Percentiles rank a stretch among this genome's conserved stretches.
phyloP scores from a whole-genome alignment of 257 asterid genomes.

The Solanum rostratum region DNA sequence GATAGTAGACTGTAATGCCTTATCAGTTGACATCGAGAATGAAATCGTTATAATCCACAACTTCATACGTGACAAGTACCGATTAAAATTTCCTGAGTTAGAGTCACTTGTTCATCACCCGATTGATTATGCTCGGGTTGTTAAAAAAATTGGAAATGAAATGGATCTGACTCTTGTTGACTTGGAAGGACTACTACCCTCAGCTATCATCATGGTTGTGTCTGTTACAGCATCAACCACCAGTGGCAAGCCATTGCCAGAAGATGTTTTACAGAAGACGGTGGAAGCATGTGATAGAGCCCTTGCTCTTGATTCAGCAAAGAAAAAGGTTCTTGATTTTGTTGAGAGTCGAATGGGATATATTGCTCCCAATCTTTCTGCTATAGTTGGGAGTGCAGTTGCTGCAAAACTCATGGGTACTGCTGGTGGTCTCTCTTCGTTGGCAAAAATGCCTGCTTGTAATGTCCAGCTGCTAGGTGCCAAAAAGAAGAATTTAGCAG shows the following conservation, averaged over 20 bases:
- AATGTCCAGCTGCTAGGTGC: constrained; percentile 98
- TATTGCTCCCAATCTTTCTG: constrained; percentile 94
- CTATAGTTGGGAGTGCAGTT: constrained; percentile 93
- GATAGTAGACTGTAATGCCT: constrained; percentile 82
- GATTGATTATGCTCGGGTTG: constrained; percentile 90
- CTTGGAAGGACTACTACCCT: constrained; percentile 89
- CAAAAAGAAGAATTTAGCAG: constrained; percentile 78
- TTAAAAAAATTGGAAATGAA: constrained; percentile 80
- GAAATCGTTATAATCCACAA: constrained; percentile 87
- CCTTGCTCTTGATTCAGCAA: constrained; percentile 63
- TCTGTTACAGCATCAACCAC: constrained; percentile 98
- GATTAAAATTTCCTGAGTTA: constrained; percentile 88
- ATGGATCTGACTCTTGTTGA: constrained; percentile 88
- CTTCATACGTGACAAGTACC: constrained; percentile 92
- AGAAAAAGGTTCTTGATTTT: constrained; percentile 87
- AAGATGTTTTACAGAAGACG: constrained; percentile 75
- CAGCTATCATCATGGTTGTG: constrained; percentile 92
- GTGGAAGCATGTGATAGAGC: constrained; percentile 92
- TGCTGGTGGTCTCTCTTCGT: constrained; percentile 84
- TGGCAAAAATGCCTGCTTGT: constrained; percentile 98
- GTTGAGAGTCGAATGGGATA: constrained; percentile 97
- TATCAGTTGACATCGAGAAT: constrained; percentile 92
- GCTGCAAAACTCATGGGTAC: constrained; percentile 98
- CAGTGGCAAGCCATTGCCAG: constrained; percentile 96
- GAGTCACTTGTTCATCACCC: constrained; percentile 97